Percentiles rank a stretch among this genome's conserved stretches.
These are phyloP conservation scores for Margaritispora aquatica DNA, from an alignment of 495 filamentous ascomycete genomes.

Conservation along the genomic window DNA sequence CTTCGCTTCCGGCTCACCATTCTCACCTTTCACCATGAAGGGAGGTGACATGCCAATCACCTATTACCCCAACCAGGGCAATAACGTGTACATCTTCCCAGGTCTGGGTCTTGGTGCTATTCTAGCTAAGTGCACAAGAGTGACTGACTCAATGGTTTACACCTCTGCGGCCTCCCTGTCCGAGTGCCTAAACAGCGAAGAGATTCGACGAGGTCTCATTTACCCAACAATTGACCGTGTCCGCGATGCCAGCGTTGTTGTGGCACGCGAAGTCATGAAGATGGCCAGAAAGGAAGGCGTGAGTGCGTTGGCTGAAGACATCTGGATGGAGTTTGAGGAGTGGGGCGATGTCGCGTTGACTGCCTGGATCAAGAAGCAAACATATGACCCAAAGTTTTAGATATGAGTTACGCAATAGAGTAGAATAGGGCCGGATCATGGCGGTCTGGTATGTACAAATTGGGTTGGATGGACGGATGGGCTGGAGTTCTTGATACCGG, in stretches of 20 bases:
- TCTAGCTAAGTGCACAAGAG: constrained; percentile 76
- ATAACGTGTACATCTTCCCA: constrained; percentile 94
- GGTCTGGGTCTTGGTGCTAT: constrained; percentile 94
- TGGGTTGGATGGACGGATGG: not conserved
- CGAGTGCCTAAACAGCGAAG: constrained; percentile 68
- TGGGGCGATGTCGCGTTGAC: constrained; percentile 72
- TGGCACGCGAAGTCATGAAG: constrained; percentile 90
- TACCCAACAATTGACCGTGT: constrained; percentile 94
- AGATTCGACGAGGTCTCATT: constrained; percentile 74
- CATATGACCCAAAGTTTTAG: constrained; percentile 63
- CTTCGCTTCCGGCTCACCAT: constrained; percentile 93
- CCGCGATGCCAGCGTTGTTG: constrained; percentile 79
- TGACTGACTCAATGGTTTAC: constrained; percentile 96
- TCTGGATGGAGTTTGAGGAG: constrained; percentile 77
- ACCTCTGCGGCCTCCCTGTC: constrained; percentile 79
- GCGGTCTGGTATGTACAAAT: not conserved
- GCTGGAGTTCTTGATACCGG: not conserved
- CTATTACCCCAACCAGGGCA: constrained; percentile 85
- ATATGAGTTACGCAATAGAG: not conserved
- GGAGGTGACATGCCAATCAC: constrained; percentile 58
- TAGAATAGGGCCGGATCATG: not conserved
- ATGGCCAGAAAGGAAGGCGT: constrained; percentile 61
- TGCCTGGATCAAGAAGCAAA: constrained; percentile 69
- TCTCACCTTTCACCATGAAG: constrained; percentile 64
- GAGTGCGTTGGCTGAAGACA: constrained; percentile 52